Evolutionary conservation across 148 eudicot species (phyloP).

Genomic region (Cornus controversa): DNA sequence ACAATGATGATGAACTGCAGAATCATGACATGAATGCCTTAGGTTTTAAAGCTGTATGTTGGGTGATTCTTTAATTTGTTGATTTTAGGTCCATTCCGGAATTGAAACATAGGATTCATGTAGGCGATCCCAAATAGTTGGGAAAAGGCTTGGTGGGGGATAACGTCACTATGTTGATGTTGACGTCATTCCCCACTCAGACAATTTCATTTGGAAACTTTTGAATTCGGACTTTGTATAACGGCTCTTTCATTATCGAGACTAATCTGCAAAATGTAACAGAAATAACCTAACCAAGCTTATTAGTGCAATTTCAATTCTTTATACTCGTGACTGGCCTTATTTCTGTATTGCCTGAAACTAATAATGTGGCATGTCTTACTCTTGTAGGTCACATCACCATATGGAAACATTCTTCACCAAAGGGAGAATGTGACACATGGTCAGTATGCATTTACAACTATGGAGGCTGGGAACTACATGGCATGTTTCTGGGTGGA

Average conservation of each 20-base stretch:
- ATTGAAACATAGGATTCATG: no score
- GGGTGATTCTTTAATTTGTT: no score
- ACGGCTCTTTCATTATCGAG: not conserved
- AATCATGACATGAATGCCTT: no score
- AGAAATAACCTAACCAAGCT: not conserved
- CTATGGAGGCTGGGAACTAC: conserved; percentile 72
- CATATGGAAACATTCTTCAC: conserved; percentile 69
- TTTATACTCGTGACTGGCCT: not conserved
- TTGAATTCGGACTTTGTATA: no score
- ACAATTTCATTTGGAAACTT: no score
- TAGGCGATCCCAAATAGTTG: no score
- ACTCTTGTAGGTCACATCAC: conserved; percentile 66
- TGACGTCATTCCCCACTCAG: no score
- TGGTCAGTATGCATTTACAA: conserved; percentile 92
- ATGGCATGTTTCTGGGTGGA: conserved; percentile 79
- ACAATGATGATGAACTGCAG: no score
- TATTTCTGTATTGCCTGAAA: not conserved
- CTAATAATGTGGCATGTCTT: not conserved
- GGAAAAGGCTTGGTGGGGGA: no score
- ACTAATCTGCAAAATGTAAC: not conserved
- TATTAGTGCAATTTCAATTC: not conserved
- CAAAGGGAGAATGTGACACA: conserved; percentile 59
- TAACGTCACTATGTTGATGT: no score
- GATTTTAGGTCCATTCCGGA: no score
- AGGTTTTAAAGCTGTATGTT: no score